Base-by-base conservation (phyloP, 441 rosid species). In the Arabidopsis hybrid region DNA sequence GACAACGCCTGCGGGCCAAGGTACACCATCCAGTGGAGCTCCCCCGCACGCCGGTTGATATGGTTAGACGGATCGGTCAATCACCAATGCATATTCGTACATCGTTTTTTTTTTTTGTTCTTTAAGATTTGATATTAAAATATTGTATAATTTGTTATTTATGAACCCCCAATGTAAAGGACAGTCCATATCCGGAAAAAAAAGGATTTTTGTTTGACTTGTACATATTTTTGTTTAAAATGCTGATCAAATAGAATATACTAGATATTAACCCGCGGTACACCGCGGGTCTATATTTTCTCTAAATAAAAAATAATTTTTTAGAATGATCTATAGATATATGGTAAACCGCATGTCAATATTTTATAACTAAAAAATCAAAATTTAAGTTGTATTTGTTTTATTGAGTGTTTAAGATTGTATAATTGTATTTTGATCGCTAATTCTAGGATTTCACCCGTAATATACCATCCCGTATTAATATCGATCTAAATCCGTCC, bases 1-100 rank as follows among this genome's bases (percentile, higher is more conserved):
- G 50, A 8, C 65, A 34, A 43, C 43, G 49, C 76, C 10, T 45
- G 57, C 39, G 2, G 57, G 65, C 40, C 71, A 64, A 53, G 56
- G 61, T n/a, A 10, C 75, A 39, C 7, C 31, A 39, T 39, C 75
- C 6, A 40, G 13, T 32, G 11, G 8, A 50, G 60, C 67, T 71
- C 8, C 45, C 26, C 62, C 69, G 2, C 4, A 17, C 14, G 45
- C 50, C 11, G 68, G 61, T 9, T 60, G 31, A 62, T 8, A 12
- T 49, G 50, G 49, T 12, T 71, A 39, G 18, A 29, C 50, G 60
- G 42, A 71, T 52, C 52, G 40, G 67, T 21, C 26, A 21, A 21
- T 21, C 26, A 21, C 39, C n/a, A 8, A 51, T 4, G 32, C 68
- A 61, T 38, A 38, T 32, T 42, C 50, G 10, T 50, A 53, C 12